Evolutionary conservation across 306 rosid species (phyloP).

Genomic region (Dalbergia cultrata): DNA sequence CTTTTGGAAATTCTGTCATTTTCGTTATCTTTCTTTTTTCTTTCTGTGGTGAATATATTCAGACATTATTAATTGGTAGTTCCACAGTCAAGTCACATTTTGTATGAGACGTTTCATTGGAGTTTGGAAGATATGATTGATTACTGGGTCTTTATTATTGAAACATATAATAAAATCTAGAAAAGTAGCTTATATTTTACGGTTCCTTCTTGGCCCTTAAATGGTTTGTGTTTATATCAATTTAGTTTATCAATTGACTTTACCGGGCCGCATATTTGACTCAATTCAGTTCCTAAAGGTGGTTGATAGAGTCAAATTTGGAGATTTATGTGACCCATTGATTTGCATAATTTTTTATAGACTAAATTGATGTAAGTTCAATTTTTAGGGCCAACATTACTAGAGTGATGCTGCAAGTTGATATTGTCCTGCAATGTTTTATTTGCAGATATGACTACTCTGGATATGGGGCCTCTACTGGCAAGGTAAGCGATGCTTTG

Average conservation of each 20-base stretch:
- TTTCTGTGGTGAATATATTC: not conserved
- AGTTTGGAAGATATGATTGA: not conserved
- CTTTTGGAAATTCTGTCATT: conserved; percentile 13
- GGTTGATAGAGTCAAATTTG: conserved; percentile 26
- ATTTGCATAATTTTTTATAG: not conserved
- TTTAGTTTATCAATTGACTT: conserved; percentile 17
- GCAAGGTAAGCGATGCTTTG: conserved; percentile 72
- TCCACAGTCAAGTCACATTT: conserved; percentile 1
- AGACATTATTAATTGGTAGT: conserved; percentile 12
- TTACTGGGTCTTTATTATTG: not conserved
- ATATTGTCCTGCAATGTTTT: conserved; percentile 44
- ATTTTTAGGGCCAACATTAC: conserved; percentile 22
- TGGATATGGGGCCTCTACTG: conserved; percentile 99
- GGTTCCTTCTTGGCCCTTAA: not conserved
- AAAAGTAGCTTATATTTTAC: no score
- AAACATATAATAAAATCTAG: no score
- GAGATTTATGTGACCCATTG: conserved; percentile 2
- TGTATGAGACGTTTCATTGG: not conserved
- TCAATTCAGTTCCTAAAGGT: not conserved
- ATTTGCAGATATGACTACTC: conserved; percentile 94
- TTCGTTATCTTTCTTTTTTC: not conserved
- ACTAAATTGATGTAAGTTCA: conserved; percentile 11
- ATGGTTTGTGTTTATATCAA: not conserved
- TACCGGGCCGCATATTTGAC: not conserved
- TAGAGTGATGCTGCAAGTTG: conserved; percentile 35